Evolutionary conservation across 1,284 basidiomycete species (phyloP).

Genomic region (Tilletia setariae): DNA sequence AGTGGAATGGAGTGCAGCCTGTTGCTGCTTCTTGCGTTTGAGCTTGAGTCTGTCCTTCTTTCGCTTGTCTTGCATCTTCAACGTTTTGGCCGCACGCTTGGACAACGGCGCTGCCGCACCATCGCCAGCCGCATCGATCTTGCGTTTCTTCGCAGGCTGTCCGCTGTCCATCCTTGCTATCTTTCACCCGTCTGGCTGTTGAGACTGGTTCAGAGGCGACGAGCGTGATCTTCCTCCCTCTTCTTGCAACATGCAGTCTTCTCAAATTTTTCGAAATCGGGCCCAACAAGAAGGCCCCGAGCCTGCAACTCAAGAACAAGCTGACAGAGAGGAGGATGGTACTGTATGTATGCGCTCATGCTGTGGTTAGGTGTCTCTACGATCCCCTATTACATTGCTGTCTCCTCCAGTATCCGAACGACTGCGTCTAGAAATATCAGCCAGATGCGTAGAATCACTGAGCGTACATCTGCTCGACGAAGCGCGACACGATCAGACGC

Average conservation of each 20-base stretch:
- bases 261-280: not conserved
- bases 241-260: too few relatives aligned
- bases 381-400: too few relatives aligned
- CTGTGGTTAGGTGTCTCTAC: too few relatives aligned
- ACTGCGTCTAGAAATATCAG: too few relatives aligned
- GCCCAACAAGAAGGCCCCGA: not conserved
- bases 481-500: constrained; percentile 15
- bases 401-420: too few relatives aligned
- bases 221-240: too few relatives aligned
- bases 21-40: not conserved
- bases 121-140: not conserved
- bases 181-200: too few relatives aligned
- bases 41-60: not conserved
- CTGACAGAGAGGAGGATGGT: too few relatives aligned
- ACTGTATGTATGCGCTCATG: too few relatives aligned
- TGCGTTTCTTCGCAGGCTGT: too few relatives aligned
- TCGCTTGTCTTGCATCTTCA: not conserved
- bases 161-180: too few relatives aligned
- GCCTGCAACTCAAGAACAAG: not conserved
- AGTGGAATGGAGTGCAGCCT: not conserved
- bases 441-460: not conserved
- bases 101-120: not conserved
- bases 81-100: not conserved
- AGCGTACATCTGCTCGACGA: constrained; percentile 15
- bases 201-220: too few relatives aligned